Conservation (phyloP, 345 rosid species). For the Raphanus raphanistrum region DNA sequence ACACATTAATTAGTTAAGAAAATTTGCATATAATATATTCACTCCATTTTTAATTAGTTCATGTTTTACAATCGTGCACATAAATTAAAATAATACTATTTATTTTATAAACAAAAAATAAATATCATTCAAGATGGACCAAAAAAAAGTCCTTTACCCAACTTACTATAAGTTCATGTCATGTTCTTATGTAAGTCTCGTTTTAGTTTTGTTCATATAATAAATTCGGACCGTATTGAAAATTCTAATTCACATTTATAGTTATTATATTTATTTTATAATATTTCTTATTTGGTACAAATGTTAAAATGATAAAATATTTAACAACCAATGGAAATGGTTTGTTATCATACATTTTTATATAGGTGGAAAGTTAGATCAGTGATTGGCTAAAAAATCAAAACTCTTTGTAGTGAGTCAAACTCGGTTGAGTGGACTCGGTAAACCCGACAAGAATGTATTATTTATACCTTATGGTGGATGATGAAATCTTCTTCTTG, state of each 20-base stretch:
- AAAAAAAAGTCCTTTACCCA: background rate
- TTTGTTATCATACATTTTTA: background rate
- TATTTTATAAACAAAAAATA: background rate
- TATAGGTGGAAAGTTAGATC: background rate
- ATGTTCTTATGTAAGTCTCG: background rate
- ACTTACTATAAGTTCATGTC: background rate
- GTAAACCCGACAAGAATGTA: background rate
- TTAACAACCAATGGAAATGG: background rate
- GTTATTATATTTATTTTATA: background rate
- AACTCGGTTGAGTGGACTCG: background rate
- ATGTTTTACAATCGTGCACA: background rate
- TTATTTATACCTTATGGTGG: conserved; percentile 51
- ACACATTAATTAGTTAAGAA: background rate
- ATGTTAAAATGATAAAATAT: background rate
- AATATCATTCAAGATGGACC: background rate
- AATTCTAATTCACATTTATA: background rate
- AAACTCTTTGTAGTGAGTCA: background rate
- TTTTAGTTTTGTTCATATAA: background rate
- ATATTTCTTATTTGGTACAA: too few relatives aligned
- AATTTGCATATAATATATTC: background rate
- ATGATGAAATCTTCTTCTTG: conserved; percentile 93
- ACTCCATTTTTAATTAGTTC: background rate
- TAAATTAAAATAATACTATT: background rate
- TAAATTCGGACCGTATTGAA: background rate
- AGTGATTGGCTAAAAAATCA: background rate